A percentile compares a stretch with the other conserved stretches of the same genome.
Conservation (phyloP, 2,329 filamentous ascomycete genomes). For the Alternaria brassicicola region DNA sequence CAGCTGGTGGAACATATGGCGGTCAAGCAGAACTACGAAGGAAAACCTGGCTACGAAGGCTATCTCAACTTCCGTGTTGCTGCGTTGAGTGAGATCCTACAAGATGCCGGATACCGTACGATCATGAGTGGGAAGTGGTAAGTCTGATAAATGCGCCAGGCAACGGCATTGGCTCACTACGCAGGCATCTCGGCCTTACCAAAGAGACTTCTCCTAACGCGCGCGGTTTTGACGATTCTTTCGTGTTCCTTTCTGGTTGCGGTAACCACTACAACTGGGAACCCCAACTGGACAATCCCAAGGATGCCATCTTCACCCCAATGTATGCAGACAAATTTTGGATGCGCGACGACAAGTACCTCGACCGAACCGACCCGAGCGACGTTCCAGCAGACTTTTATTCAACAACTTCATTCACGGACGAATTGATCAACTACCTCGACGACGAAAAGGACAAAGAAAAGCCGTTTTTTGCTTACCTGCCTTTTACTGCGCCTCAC, state of each 20-base stretch:
- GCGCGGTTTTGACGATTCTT: background rate
- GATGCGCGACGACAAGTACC: background rate
- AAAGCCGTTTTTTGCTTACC: conserved; percentile 40
- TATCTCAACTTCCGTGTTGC: conserved; percentile 66
- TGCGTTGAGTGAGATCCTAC: conserved; percentile 63
- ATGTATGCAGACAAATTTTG: background rate
- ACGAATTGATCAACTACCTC: conserved; percentile 38
- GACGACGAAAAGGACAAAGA: conserved; percentile 24
- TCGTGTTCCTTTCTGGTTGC: background rate
- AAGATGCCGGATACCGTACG: conserved; percentile 46
- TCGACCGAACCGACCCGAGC: background rate
- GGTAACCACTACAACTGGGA: background rate
- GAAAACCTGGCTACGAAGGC: conserved; percentile 66
- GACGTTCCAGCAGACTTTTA: conserved; percentile 36
- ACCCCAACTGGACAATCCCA: background rate
- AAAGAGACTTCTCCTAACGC: conserved; percentile 2
- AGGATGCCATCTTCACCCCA: background rate
- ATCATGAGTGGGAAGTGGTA: conserved; percentile 22
- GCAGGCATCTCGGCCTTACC: conserved; percentile 14
- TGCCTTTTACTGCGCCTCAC: conserved; percentile 39
- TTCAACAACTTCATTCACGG: conserved; percentile 38
- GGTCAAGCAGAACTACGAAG: conserved; percentile 59
- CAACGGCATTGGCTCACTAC: background rate
- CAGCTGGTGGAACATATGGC: conserved; percentile 62
- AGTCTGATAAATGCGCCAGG: background rate